Percentiles rank a stretch among this genome's conserved stretches.
These are phyloP conservation scores for Thoreauomyces humboldtii DNA, from an alignment of 192 early-diverging fungal species.

Conservation along the genomic window DNA sequence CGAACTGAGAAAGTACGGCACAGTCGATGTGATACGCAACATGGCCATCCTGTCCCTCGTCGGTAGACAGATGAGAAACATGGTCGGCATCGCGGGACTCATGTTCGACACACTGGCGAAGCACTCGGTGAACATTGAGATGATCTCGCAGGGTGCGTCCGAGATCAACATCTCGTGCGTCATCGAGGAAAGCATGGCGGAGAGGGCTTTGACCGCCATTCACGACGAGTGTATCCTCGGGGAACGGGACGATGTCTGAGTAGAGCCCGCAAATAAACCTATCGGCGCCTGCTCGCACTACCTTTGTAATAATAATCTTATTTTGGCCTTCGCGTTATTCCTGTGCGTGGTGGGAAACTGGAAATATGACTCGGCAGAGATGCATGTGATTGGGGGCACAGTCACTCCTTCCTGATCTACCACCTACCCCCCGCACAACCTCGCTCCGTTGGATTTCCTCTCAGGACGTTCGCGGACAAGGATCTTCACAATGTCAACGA, in stretches of 20 bases:
- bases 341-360: no score
- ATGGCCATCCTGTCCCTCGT: constrained; percentile 97
- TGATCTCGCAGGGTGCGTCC: constrained; percentile 97
- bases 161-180: constrained; percentile 99
- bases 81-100: constrained; percentile 89
- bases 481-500: constrained; percentile 6
- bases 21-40: constrained; percentile 78
- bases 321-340: no score
- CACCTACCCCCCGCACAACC: no score
- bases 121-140: constrained; percentile 94
- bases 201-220: constrained; percentile 79
- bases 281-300: no score
- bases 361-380: no score
- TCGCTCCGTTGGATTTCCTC: no score
- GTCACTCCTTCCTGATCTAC: no score
- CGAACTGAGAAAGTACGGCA: constrained; percentile 76
- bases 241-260: no score
- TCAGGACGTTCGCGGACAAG: no score
- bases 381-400: no score
- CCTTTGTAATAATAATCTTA: no score
- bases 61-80: constrained; percentile 94
- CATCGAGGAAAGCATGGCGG: constrained; percentile 71
- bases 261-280: no score
- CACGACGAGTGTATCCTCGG: constrained; percentile 71
- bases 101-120: constrained; percentile 92